Evolutionary conservation across 805 yeast species (phyloP), one percentile per base, ranked within the genome.

Genomic region (Schwanniomyces pseudopolymorphus): DNA sequence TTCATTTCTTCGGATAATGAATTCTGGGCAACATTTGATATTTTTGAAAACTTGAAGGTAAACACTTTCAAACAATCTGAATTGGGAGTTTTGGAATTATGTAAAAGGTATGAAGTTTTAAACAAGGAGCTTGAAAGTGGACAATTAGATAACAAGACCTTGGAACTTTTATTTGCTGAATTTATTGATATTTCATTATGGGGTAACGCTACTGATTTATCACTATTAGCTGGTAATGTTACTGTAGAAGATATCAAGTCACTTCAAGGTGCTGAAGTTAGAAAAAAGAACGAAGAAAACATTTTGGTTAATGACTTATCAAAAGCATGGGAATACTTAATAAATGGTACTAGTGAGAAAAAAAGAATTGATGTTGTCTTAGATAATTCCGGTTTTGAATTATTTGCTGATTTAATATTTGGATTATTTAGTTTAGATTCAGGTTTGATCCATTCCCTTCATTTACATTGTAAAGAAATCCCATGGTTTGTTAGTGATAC

Each of bases 401-500:
- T 94, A 39, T 94, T 83, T 49, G 59, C 67, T 45, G 70, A 65
- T 47, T 57, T 65, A 42, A 53, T 63, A 7, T 59, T 69, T 42
- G 57, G 61, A 7, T 50, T 67, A 33, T 71, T 70, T 46, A 57
- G 67, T 37, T 59, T 94, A 20, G 96, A 91, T 56, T 67, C 87
- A 13, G 78, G 80, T n/a, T 63, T 91, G 19, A 84, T 81, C 13
- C 69, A 72, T 19, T 71, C 78, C 46, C 80, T 92, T 49, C 84
- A 82, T 16, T 74, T 91, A 51, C 99, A 94, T 66, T 89, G 96
- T 53, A 94, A 94, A 66, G 81, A 83, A 43, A 79, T 90, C 49
- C 97, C 98, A 27, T 94, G 98, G 95, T 92, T 94, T 85, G 98
- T 94, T 16, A 88, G 96, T 55, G 99, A 94, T 66, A 95, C 94